Percentiles rank a stretch among this genome's conserved stretches.
Evolutionary conservation across 768 basidiomycete genomes (phyloP).

Genomic region (Mycena epipterygia): DNA sequence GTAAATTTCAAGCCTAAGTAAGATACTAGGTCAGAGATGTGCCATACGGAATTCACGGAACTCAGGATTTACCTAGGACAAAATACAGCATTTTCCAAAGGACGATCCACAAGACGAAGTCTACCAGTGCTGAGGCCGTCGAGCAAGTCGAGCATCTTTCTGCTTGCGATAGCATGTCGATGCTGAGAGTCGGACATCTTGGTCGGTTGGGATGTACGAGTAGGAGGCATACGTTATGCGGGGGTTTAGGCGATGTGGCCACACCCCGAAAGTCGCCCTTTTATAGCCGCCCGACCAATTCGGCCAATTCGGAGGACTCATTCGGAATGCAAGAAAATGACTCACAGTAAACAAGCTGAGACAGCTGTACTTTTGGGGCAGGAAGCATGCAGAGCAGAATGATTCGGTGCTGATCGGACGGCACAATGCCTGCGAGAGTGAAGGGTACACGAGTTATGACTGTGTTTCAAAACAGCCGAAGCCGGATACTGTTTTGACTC

Average conservation of each 20-base stretch:
- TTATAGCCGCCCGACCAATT: background rate
- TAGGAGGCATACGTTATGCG: background rate
- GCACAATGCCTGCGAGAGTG: too few relatives aligned
- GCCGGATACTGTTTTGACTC: too few relatives aligned
- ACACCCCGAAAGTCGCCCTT: background rate
- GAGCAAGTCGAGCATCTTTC: background rate
- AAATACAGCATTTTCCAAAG: background rate
- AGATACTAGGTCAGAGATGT: background rate
- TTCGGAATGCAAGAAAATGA: background rate
- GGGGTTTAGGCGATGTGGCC: background rate
- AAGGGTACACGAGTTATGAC: too few relatives aligned
- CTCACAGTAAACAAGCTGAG: background rate
- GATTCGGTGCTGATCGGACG: too few relatives aligned
- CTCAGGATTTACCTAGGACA: slow-evolving; percentile 13
- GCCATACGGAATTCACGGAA: background rate
- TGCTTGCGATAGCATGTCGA: background rate
- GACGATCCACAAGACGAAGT: slow-evolving; percentile 11
- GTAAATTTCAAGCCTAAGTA: slow-evolving; percentile 52
- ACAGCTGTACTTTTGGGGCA: background rate
- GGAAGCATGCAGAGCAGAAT: too few relatives aligned
- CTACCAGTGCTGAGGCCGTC: background rate
- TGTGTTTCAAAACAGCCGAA: too few relatives aligned
- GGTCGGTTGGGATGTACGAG: background rate
- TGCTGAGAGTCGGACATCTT: background rate
- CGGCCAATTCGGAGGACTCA: background rate